These are phyloP conservation scores for Pseudocercospora fuligena DNA, from an alignment of 2,329 filamentous ascomycete species.

Conservation along the genomic window DNA sequence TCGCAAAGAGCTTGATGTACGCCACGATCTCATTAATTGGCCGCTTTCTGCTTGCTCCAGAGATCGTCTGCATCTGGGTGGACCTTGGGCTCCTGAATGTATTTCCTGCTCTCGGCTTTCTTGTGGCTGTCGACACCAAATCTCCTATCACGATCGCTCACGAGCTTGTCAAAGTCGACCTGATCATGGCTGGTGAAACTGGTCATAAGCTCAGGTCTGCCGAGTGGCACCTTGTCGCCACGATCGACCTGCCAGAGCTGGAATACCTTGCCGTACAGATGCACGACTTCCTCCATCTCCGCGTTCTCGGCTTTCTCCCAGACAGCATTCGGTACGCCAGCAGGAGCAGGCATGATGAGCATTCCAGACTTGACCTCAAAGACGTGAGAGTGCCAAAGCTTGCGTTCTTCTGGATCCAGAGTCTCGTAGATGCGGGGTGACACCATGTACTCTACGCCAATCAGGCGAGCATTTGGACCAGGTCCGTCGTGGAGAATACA, in stretches of 20 bases:
- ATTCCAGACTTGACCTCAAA: slow-evolving; percentile 80
- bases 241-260: slow-evolving; percentile 86
- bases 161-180: slow-evolving; percentile 52
- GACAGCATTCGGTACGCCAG: slow-evolving; percentile 58
- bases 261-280: slow-evolving; percentile 81
- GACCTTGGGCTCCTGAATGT: slow-evolving; percentile 57
- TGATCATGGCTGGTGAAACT: slow-evolving; percentile 61
- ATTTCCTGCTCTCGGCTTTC: slow-evolving; percentile 60
- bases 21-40: not conserved
- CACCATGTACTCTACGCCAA: slow-evolving; percentile 90
- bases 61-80: slow-evolving; percentile 55
- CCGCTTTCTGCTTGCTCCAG: slow-evolving; percentile 44
- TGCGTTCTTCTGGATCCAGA: slow-evolving; percentile 69
- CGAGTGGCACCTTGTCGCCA: slow-evolving; percentile 68
- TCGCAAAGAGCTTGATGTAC: too few relatives aligned
- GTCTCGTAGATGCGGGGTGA: slow-evolving; percentile 69
- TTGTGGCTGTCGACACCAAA: slow-evolving; percentile 57
- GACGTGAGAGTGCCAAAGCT: slow-evolving; percentile 77
- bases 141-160: slow-evolving; percentile 59
- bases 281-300: slow-evolving; percentile 78
- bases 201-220: slow-evolving; percentile 67
- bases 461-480: slow-evolving; percentile 69
- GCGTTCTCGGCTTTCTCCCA: slow-evolving; percentile 79
- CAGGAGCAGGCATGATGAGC: slow-evolving; percentile 74
- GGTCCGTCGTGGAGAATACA: slow-evolving; percentile 83